These are phyloP conservation scores for Colletotrichum musae DNA, from an alignment of 2,329 filamentous ascomycete species.

Conservation along the genomic window DNA sequence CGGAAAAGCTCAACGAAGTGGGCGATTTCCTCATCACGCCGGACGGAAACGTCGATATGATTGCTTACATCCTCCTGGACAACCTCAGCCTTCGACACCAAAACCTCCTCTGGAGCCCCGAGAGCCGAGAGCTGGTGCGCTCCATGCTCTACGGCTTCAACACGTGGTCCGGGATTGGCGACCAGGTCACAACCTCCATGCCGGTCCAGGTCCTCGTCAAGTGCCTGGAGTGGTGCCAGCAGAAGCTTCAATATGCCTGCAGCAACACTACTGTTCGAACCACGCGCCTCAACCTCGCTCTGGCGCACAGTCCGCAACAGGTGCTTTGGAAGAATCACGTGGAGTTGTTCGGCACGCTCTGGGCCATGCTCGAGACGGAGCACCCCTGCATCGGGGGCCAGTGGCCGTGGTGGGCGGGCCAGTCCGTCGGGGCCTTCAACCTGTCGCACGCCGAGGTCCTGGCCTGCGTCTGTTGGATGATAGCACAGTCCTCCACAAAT, in stretches of 20 bases:
- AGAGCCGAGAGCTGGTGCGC: not conserved
- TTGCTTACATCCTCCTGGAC: not conserved
- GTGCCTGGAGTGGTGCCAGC: slow-evolving; percentile 17
- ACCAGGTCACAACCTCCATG: not conserved
- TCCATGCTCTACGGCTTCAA: not conserved
- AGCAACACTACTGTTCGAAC: not conserved
- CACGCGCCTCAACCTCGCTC: not conserved
- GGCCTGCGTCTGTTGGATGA: slow-evolving; percentile 19
- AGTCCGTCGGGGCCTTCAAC: not conserved
- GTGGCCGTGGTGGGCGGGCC: not conserved
- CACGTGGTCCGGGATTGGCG: not conserved
- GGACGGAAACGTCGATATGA: slow-evolving; percentile 6
- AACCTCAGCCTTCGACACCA: not conserved
- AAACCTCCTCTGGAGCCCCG: not conserved
- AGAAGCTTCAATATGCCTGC: not conserved
- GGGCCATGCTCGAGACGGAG: not conserved
- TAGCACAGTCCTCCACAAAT: not conserved
- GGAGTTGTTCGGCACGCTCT: slow-evolving; percentile 15
- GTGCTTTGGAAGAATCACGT: slow-evolving; percentile 1
- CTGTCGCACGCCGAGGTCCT: slow-evolving; percentile 11
- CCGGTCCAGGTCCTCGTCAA: not conserved
- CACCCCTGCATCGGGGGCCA: not conserved
- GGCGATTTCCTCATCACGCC: not conserved
- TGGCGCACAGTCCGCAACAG: not conserved
- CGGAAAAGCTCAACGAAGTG: not conserved